Conservation (phyloP, 2,329 filamentous ascomycete genomes). For the Leptodontidium sp. region DNA sequence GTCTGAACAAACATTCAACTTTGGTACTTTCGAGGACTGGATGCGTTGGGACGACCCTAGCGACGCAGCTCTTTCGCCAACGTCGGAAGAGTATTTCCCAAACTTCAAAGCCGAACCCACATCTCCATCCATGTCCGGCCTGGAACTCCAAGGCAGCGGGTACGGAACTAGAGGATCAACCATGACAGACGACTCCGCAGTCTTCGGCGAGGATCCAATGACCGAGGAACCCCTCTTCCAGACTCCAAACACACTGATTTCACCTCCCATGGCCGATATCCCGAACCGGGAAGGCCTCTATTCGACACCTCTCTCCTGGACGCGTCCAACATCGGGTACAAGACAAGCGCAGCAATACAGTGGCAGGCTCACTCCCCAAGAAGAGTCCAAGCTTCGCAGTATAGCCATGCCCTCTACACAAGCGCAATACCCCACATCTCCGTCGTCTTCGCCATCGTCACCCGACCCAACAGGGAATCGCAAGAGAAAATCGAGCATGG, state of each 20-base stretch:
- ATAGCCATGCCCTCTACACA: conserved; percentile 70
- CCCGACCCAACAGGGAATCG: conserved; percentile 52
- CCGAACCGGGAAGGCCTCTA: conserved; percentile 38
- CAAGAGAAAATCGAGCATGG: conserved; percentile 45
- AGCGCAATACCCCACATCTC: conserved; percentile 48
- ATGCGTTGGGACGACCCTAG: conserved; percentile 45
- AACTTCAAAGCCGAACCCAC: conserved; percentile 42
- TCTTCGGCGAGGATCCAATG: conserved; percentile 41
- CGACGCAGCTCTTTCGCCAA: conserved; percentile 42
- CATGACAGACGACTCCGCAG: conserved; percentile 35
- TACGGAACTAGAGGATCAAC: conserved; percentile 26
- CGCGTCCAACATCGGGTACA: conserved; percentile 31
- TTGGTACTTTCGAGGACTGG: conserved; percentile 45
- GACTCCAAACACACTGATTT: conserved; percentile 29
- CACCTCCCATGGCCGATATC: conserved; percentile 28
- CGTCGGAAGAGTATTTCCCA: conserved; percentile 41
- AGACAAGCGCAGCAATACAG: conserved; percentile 24
- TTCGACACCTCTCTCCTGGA: conserved; percentile 43
- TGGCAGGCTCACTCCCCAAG: conserved; percentile 34
- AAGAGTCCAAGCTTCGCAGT: conserved; percentile 57
- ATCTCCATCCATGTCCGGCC: conserved; percentile 39
- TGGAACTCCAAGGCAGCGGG: conserved; percentile 38
- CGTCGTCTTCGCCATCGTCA: conserved; percentile 58
- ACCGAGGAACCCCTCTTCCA: conserved; percentile 43
- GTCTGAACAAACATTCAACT: conserved; percentile 39